Conservation (phyloP, 495 filamentous ascomycete genomes). For the Chaetomium fimeti region DNA sequence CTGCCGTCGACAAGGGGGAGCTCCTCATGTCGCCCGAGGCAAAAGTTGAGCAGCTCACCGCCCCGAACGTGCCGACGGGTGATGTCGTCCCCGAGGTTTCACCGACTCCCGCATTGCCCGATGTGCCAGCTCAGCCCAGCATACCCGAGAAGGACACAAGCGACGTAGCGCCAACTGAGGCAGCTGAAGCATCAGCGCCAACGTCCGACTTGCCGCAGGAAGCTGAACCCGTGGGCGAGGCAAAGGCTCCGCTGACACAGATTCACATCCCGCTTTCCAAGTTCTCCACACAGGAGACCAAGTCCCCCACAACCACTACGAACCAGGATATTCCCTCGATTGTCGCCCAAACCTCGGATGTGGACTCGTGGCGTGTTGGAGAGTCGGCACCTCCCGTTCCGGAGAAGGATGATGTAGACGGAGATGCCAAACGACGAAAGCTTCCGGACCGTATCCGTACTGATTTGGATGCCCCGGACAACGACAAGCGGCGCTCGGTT, state of each 20-base stretch:
- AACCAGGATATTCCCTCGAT: slow-evolving; percentile 22
- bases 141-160: slow-evolving; percentile 7
- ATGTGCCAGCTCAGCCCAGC: slow-evolving; percentile 18
- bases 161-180: slow-evolving; percentile 5
- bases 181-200: slow-evolving; percentile 5
- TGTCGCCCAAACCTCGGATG: slow-evolving; percentile 10
- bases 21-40: background rate
- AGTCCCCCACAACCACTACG: slow-evolving; percentile 18
- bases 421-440: slow-evolving; percentile 38
- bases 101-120: slow-evolving; percentile 31
- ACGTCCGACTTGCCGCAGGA: background rate
- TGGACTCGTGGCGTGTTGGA: slow-evolving; percentile 9
- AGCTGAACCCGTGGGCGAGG: background rate
- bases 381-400: slow-evolving; percentile 12
- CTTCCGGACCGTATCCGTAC: slow-evolving; percentile 57
- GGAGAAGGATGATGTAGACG: slow-evolving; percentile 3
- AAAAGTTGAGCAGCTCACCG: background rate
- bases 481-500: slow-evolving; percentile 57
- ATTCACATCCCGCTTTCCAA: slow-evolving; percentile 48
- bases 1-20: background rate
- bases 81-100: background rate
- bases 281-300: slow-evolving; percentile 47
- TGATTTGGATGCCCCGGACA: slow-evolving; percentile 38
- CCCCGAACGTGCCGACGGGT: background rate
- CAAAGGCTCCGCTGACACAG: slow-evolving; percentile 22